These are phyloP conservation scores for Desmodesmus armatus DNA, from an alignment of 139 green algal species.

Conservation along the genomic window DNA sequence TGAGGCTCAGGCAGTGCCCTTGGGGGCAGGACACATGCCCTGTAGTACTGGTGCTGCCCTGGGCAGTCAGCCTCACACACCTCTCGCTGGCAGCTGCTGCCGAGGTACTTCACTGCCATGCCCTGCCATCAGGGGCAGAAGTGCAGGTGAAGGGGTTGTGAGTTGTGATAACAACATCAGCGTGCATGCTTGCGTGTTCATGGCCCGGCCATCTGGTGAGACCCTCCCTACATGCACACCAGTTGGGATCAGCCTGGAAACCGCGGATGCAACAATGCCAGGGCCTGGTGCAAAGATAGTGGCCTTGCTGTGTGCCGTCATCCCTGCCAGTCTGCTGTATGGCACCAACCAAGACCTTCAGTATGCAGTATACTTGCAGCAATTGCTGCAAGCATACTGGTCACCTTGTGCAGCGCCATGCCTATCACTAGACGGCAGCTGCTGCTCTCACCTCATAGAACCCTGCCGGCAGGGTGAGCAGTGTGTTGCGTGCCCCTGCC, in stretches of 20 bases:
- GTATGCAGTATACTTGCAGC: not conserved
- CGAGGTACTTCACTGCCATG: not conserved
- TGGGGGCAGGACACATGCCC: constrained; percentile 15
- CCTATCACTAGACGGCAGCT: not conserved
- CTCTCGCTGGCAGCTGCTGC: not conserved
- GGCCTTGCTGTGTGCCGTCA: not conserved
- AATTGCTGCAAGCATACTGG: not conserved
- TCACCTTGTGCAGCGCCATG: not conserved
- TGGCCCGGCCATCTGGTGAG: not conserved
- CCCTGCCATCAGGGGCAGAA: not conserved
- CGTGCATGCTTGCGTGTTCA: not conserved
- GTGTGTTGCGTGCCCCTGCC: constrained; percentile 17
- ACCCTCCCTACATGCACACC: not conserved
- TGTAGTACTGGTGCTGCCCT: constrained; percentile 39
- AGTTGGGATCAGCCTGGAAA: not conserved
- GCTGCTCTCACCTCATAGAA: constrained; percentile 44
- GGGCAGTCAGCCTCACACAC: constrained; percentile 34
- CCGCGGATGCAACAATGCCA: not conserved
- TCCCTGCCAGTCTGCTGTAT: no score
- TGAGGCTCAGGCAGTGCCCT: not conserved
- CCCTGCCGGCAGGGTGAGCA: constrained; percentile 41
- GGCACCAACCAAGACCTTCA: no score
- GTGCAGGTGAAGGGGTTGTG: not conserved
- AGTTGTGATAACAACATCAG: not conserved
- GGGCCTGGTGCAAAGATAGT: not conserved